phyloP scores from a whole-genome alignment of 106 monocot genomes.

The Gastrodia elata region DNA sequence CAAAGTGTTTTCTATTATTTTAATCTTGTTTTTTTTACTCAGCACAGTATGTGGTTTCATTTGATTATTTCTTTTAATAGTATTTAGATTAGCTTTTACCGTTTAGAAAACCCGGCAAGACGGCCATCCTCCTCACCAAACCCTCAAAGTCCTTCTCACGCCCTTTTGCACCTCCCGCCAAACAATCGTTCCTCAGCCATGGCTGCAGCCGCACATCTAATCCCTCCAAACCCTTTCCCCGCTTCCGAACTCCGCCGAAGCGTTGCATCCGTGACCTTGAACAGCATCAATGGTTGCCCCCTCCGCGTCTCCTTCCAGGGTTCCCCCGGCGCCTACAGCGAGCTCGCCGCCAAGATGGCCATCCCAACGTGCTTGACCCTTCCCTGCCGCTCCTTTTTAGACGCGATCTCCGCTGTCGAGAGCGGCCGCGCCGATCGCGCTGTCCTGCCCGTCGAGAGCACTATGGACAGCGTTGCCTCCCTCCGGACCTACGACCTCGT shows the following conservation, averaged over 20 bases:
- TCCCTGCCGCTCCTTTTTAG: slow-evolving; percentile 44
- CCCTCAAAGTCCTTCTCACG: background rate
- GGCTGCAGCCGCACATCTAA: background rate
- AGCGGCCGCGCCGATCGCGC: slow-evolving; percentile 38
- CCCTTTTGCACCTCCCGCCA: background rate
- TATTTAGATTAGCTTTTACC: too few species aligned
- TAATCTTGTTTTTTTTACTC: too few species aligned
- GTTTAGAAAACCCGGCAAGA: too few species aligned
- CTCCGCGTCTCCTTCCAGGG: slow-evolving; percentile 56
- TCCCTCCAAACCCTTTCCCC: background rate
- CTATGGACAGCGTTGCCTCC: slow-evolving; percentile 39
- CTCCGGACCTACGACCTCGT: slow-evolving; percentile 61
- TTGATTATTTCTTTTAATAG: too few species aligned
- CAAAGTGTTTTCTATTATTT: too few species aligned
- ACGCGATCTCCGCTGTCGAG: slow-evolving; percentile 39
- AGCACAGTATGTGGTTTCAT: too few species aligned
- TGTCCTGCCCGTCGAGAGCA: slow-evolving; percentile 64
- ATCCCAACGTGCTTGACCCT: slow-evolving; percentile 41
- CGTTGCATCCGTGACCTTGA: background rate
- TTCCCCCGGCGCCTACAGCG: slow-evolving; percentile 63
- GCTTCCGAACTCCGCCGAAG: background rate
- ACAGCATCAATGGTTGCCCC: background rate
- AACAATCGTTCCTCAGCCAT: background rate
- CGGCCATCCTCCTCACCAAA: too few species aligned
- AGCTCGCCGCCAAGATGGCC: slow-evolving; percentile 65